Evolutionary conservation across 768 basidiomycete species (phyloP), one percentile per base, ranked within the genome.

Genomic region (Boletus eberwhitei): DNA sequence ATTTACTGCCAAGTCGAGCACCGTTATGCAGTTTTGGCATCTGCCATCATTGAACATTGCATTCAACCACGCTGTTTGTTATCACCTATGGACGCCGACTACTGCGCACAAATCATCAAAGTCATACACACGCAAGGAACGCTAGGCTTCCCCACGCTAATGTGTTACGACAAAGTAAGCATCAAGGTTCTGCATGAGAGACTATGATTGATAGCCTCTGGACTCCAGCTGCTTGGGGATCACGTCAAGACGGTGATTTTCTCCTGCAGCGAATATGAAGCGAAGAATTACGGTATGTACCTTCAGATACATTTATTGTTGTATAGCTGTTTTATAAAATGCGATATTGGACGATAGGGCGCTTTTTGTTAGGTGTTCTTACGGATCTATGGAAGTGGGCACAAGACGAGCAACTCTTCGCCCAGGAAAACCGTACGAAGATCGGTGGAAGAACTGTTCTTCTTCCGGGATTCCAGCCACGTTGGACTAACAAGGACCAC

Each of bases 31-130:
- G 70, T 76, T 5, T 77, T 91, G 38, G 81, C 82, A 7, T 75
- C 78, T 24, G 77, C 83, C 5, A 75, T 93, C 53, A 87, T 93
- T 57, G 91, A 97, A 66, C 85, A 96, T 64, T 98, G 97, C 67
- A 84, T 99, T 57, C 87, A 90, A 64, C 96, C 97, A 12, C 85
- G 97, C 29, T 89, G 88, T 59, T 75, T 98, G 38, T 75, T 98
- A n/a, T 96, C 96, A 0, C 94, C 94, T 0, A 91, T 94, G 84
- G 97, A 99, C 70, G 96, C 97, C 24, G 88, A 96, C 52, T 99
- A 86, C 61, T 93, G 93, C 53, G 88, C 92, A 3, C 89, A 92
- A 60, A 87, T 98, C 64, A 88, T 98, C 69, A 88, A 88, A 66
- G 79, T 87, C 14, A 76, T 98, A 56, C 97, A 99, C 61, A 79